phyloP scores from a whole-genome alignment of 2,329 filamentous ascomycete species.

The Trichoderma lentiforme region DNA sequence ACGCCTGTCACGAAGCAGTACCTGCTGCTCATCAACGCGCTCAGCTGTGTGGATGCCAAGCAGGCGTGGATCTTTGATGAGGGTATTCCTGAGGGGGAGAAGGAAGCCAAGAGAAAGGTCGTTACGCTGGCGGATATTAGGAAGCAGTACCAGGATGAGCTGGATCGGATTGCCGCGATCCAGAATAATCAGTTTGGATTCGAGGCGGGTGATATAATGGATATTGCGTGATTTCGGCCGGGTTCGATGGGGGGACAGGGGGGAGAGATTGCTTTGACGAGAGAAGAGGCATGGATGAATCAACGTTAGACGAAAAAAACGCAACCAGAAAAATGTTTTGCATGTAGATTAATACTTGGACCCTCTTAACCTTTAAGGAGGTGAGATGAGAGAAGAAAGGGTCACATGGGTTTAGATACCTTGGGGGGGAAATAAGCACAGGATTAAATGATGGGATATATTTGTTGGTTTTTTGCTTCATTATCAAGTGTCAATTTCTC shows the following conservation, averaged over 20 bases:
- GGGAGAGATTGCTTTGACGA: background rate
- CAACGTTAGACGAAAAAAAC: background rate
- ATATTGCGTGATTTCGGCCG: conserved; percentile 38
- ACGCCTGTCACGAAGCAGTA: conserved; percentile 71
- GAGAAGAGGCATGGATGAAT: background rate
- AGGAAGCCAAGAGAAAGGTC: conserved; percentile 62
- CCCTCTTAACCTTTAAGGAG: background rate
- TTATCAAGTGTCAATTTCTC: background rate
- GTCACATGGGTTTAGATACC: conserved; percentile 29
- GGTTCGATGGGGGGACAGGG: background rate
- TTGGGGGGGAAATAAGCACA: conserved; percentile 28
- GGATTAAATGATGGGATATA: conserved; percentile 25
- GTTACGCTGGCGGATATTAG: conserved; percentile 83
- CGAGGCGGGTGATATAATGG: conserved; percentile 51
- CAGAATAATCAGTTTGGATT: conserved; percentile 88
- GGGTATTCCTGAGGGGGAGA: conserved; percentile 23
- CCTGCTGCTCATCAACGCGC: conserved; percentile 85
- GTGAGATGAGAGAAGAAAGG: conserved; percentile 1
- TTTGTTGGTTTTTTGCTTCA: conserved; percentile 11
- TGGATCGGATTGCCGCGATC: conserved; percentile 84
- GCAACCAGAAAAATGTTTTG: background rate
- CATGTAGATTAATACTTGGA: conserved; percentile 16
- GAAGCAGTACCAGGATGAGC: conserved; percentile 83
- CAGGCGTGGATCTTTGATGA: conserved; percentile 73
- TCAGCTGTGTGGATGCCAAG: conserved; percentile 76